A percentile compares a stretch with the other conserved stretches of the same genome.
phyloP scores from a whole-genome alignment of 371 early-diverging fungal species.

The Mortierella sp. region DNA sequence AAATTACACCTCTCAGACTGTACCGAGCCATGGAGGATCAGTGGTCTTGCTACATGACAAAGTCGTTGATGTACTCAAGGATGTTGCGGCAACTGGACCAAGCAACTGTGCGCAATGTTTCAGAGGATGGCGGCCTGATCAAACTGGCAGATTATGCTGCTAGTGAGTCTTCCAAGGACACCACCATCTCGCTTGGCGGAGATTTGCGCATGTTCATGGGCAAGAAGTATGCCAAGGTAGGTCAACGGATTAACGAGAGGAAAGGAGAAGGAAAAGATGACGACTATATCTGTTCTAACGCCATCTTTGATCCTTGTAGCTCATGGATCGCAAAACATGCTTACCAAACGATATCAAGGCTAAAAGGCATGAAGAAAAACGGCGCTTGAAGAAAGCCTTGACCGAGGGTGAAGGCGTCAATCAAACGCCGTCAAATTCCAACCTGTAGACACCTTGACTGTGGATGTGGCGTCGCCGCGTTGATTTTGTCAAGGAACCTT shows the following conservation, averaged over 20 bases:
- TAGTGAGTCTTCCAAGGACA: slow-evolving; percentile 32
- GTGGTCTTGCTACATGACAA: slow-evolving; percentile 64
- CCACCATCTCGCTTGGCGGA: slow-evolving; percentile 48
- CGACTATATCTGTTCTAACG: neutral
- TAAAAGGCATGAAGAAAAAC: slow-evolving; percentile 37
- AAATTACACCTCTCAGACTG: slow-evolving; percentile 54
- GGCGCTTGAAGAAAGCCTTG: slow-evolving; percentile 21
- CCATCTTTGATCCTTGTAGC: slow-evolving; percentile 9
- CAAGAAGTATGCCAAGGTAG: slow-evolving; percentile 41
- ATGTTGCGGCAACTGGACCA: slow-evolving; percentile 43
- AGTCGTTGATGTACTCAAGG: slow-evolving; percentile 57
- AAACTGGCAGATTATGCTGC: slow-evolving; percentile 33
- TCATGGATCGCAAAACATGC: slow-evolving; percentile 47
- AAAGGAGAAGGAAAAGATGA: neutral
- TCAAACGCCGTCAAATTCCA: no score
- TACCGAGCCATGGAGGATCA: slow-evolving; percentile 61
- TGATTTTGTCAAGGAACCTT: no score
- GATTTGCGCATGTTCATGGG: slow-evolving; percentile 54
- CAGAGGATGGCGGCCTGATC: slow-evolving; percentile 26
- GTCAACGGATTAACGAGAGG: neutral
- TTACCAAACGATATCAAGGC: slow-evolving; percentile 41
- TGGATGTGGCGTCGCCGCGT: no score
- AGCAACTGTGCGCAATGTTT: slow-evolving; percentile 30
- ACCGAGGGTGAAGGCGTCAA: slow-evolving; percentile 26
- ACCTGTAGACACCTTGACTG: no score